These are phyloP conservation scores for Saccharomycopsis lassenensis DNA, from an alignment of 805 yeast species.

Conservation along the genomic window DNA sequence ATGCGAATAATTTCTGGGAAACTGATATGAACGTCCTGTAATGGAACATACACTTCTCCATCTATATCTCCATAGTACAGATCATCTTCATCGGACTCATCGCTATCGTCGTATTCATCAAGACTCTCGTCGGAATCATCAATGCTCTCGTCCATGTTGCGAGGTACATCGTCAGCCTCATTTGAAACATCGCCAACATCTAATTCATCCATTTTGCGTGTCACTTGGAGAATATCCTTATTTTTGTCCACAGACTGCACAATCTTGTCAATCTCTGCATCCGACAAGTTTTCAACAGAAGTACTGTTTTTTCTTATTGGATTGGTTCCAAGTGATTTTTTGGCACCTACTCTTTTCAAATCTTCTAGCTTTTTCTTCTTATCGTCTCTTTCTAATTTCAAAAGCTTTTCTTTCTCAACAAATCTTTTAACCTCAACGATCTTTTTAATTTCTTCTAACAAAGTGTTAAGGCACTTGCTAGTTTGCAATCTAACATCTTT, in stretches of 20 bases:
- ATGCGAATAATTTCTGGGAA: slow-evolving; percentile 73
- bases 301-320: too few relatives aligned
- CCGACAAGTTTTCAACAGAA: too few relatives aligned
- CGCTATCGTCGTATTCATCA: slow-evolving; percentile 15
- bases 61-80: slow-evolving; percentile 25
- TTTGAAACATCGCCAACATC: background rate
- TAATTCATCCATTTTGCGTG: background rate
- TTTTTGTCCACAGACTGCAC: too few relatives aligned
- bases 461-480: slow-evolving; percentile 58
- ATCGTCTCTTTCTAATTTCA: slow-evolving; percentile 19
- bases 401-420: slow-evolving; percentile 27
- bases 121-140: too few relatives aligned
- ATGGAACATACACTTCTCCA: slow-evolving; percentile 53
- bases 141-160: slow-evolving; percentile 17
- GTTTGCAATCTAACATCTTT: slow-evolving; percentile 84
- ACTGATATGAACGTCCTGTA: slow-evolving; percentile 76
- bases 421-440: slow-evolving; percentile 58
- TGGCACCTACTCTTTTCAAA: too few relatives aligned
- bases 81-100: slow-evolving; percentile 20
- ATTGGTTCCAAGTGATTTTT: too few relatives aligned
- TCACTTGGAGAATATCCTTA: too few relatives aligned
- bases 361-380: slow-evolving; percentile 17
- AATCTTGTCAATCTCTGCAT: too few relatives aligned
- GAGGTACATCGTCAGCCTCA: slow-evolving; percentile 3
- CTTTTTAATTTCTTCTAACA: slow-evolving; percentile 70